A percentile compares a stretch with the other conserved stretches of the same genome.
Conservation (phyloP, 139 green algal species). For the Picochlorum sp. region DNA sequence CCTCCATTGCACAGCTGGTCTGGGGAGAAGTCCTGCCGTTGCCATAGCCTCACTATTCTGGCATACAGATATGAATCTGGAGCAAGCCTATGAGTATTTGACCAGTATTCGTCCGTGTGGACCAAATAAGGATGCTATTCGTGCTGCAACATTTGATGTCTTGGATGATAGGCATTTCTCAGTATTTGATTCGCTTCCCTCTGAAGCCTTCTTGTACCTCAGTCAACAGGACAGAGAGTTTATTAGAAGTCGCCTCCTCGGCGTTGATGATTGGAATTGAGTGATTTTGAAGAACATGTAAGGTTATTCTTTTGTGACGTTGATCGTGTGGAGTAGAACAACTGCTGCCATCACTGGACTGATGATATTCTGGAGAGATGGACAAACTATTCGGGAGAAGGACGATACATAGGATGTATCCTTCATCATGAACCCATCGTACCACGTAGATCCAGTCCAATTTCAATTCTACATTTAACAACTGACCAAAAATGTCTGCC, state of each 20-base stretch:
- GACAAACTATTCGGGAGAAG: not conserved
- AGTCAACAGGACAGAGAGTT: constrained; percentile 9
- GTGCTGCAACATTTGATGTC: constrained; percentile 58
- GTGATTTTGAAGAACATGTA: not conserved
- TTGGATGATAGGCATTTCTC: constrained; percentile 29
- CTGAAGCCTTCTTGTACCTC: constrained; percentile 28
- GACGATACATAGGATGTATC: not conserved
- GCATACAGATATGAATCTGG: constrained; percentile 42
- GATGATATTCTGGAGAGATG: not conserved
- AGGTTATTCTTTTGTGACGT: too few species aligned
- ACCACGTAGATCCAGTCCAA: not conserved
- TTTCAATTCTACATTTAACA: constrained; percentile 2
- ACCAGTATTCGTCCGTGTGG: constrained; percentile 72
- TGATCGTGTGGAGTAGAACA: too few species aligned
- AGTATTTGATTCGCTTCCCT: constrained; percentile 25
- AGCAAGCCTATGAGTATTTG: constrained; percentile 59
- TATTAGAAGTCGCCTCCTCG: constrained; percentile 15
- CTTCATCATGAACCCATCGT: not conserved
- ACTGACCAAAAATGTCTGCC: constrained; percentile 4
- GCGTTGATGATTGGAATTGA: not conserved
- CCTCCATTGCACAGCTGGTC: constrained; percentile 17
- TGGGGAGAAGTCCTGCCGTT: constrained; percentile 43
- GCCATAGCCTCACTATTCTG: constrained; percentile 67
- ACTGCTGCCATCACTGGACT: too few species aligned
- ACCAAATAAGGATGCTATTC: constrained; percentile 66